Evolutionary conservation across 2,329 filamentous ascomycete genomes (phyloP).

Genomic region (Zopfia rhizophila): DNA sequence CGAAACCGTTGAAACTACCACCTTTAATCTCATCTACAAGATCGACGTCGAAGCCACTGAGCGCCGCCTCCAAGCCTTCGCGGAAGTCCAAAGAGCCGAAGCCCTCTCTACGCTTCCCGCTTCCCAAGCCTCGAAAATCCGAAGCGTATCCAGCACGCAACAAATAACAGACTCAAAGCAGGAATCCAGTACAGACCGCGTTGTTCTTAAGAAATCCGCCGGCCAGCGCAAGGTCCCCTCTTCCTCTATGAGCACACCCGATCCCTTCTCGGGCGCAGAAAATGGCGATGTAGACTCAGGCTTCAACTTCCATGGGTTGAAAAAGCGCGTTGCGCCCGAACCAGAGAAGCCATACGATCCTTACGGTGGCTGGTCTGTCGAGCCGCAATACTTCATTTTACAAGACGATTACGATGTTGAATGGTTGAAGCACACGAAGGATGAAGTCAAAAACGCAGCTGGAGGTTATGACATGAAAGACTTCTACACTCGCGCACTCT

Average conservation of each 20-base stretch:
- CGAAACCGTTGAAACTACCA: constrained; percentile 88
- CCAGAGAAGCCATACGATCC: constrained; percentile 86
- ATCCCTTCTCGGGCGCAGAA: constrained; percentile 35
- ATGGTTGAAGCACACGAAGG: constrained; percentile 74
- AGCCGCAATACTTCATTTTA: constrained; percentile 73
- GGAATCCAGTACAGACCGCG: constrained; percentile 28
- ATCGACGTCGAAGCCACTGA: constrained; percentile 73
- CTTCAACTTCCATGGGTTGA: constrained; percentile 82
- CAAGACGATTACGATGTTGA: constrained; percentile 78
- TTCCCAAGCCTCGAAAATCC: constrained; percentile 59
- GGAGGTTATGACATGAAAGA: constrained; percentile 87
- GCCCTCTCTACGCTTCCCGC: constrained; percentile 61
- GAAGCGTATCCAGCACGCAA: constrained; percentile 21
- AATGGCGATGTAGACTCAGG: constrained; percentile 43
- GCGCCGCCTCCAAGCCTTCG: constrained; percentile 72
- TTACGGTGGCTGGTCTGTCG: constrained; percentile 79
- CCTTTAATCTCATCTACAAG: constrained; percentile 84
- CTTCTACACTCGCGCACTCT: constrained; percentile 82
- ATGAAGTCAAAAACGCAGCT: constrained; percentile 73
- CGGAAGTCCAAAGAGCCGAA: constrained; percentile 73
- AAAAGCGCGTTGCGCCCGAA: constrained; percentile 68
- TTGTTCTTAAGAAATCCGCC: constrained; percentile 72
- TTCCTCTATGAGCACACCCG: constrained; percentile 19
- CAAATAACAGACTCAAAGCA: constrained; percentile 29
- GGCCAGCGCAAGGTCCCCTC: constrained; percentile 63